These are phyloP conservation scores for Striga asiatica DNA, from an alignment of 257 asterid species.

Conservation along the genomic window DNA sequence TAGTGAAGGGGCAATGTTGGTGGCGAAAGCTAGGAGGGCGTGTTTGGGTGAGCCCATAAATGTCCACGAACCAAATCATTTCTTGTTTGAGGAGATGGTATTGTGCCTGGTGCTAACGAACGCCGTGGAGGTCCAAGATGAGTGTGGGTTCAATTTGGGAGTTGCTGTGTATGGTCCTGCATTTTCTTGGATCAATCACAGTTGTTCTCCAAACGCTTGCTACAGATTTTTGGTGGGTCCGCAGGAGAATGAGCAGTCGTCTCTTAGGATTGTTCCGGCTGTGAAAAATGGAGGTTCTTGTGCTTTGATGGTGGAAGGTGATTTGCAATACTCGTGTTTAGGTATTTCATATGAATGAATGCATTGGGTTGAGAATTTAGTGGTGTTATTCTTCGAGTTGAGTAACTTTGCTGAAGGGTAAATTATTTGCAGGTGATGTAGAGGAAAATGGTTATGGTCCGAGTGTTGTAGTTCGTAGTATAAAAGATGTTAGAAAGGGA, in stretches of 20 bases:
- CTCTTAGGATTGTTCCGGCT: conserved; percentile 28
- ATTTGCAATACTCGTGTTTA: not conserved
- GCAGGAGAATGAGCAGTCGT: not conserved
- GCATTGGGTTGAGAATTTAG: not conserved
- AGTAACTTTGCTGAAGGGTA: not conserved
- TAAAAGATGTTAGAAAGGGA: conserved; percentile 41
- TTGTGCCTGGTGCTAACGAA: conserved; percentile 65
- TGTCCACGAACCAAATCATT: not conserved
- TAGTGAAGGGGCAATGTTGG: conserved; percentile 31
- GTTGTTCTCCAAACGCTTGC: conserved; percentile 76
- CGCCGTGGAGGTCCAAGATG: conserved; percentile 58
- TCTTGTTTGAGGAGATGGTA: conserved; percentile 35
- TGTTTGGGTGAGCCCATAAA: not conserved
- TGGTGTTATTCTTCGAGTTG: not conserved
- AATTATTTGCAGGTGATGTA: conserved; percentile 19
- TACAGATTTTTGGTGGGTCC: conserved; percentile 29
- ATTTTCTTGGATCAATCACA: conserved; percentile 83
- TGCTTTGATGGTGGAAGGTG: not conserved
- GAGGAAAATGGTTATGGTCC: conserved; percentile 52
- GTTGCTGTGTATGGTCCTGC: conserved; percentile 50
- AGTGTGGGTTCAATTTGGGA: conserved; percentile 41
- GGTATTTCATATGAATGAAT: conserved; percentile 2
- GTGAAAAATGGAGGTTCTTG: conserved; percentile 9
- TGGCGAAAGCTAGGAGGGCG: conserved; percentile 32
- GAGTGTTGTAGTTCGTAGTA: conserved; percentile 47